Evolutionary conservation across 805 yeast species (phyloP), one percentile per base, ranked within the genome.

Genomic region (Candida endomychidarum): DNA sequence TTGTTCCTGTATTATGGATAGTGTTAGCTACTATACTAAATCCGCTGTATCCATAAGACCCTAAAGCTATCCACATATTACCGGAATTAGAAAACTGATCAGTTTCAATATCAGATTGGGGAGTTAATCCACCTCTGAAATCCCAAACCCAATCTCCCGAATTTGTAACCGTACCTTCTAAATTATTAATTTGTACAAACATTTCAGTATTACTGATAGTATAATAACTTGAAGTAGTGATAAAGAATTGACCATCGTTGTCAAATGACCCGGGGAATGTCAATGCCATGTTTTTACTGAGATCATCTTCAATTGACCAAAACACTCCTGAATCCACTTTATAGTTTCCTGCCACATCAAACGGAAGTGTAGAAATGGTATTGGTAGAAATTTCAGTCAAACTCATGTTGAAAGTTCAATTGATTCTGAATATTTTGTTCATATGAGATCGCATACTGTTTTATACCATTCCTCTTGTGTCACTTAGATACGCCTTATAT

Each of bases 11-110:
- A 46, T 56, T 55, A 3, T 38, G 37, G 47, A 45, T 43, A 30
- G 34, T 57, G 49, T n/a, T n/a, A n/a, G n/a, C n/a, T n/a, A n/a
- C n/a, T n/a, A n/a, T n/a, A n/a, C n/a, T n/a, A n/a, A n/a, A n/a
- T n/a, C n/a, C n/a, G n/a, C n/a, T n/a, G 25, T 38, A 34, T 21
- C 52, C 52, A 15, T 42, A 17, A 21, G 42, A 33, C 12, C 60
- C 60, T 12, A 43, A 42, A 12, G 53, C 59, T 24, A 57, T 40
- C 42, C 42, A 60, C 34, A 54, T 47, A 20, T 48, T 30, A 39
- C 63, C 66, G 25, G 49, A 42, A 43, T 60, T 58, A 15, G 20
- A 28, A 39, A 57, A 58, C 4, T 5, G 11, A 4, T 10, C 16
- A 5, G 29, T 14, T n/a, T 26, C n/a, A 11, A 26, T 26, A 6